Evolutionary conservation across 1,139 yeast genomes (phyloP).

Genomic region (Lodderomyces oxycetoniae): DNA sequence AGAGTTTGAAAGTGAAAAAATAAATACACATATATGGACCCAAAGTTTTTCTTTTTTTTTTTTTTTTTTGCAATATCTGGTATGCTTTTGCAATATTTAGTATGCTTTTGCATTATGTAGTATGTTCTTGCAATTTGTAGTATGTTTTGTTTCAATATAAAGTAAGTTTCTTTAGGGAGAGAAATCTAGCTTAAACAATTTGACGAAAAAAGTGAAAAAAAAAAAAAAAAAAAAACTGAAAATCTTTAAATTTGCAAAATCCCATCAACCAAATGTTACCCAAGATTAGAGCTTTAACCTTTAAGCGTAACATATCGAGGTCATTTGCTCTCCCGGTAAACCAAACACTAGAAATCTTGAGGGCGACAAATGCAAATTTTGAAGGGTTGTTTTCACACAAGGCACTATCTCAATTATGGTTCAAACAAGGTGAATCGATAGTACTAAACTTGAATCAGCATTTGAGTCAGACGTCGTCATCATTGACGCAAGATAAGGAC

Average conservation of each 20-base stretch:
- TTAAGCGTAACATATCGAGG: constrained; percentile 5
- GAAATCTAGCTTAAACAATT: no score
- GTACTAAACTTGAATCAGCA: constrained; percentile 44
- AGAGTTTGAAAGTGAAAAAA: constrained; percentile 72
- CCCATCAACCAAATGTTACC: constrained; percentile 1
- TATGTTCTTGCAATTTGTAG: no score
- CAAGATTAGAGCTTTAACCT: no score
- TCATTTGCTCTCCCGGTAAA: constrained; percentile 21
- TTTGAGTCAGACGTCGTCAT: constrained; percentile 21
- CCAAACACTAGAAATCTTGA: constrained; percentile 28
- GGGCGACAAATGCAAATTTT: constrained; percentile 34
- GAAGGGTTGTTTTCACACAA: constrained; percentile 51
- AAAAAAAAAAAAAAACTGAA: constrained; percentile 5
- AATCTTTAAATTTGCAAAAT: constrained; percentile 2
- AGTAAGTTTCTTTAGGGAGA: no score
- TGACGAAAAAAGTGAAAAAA: not conserved
- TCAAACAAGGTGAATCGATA: constrained; percentile 46
- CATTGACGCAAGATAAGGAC: constrained; percentile 7
- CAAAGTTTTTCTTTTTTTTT: no score
- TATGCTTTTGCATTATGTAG: no score
- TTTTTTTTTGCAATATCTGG: no score
- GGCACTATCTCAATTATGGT: constrained; percentile 59
- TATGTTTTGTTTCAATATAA: no score
- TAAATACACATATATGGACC: not conserved
- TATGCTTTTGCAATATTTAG: no score